Conservation (phyloP, 495 filamentous ascomycete genomes). For the Penicillium riverlandense region DNA sequence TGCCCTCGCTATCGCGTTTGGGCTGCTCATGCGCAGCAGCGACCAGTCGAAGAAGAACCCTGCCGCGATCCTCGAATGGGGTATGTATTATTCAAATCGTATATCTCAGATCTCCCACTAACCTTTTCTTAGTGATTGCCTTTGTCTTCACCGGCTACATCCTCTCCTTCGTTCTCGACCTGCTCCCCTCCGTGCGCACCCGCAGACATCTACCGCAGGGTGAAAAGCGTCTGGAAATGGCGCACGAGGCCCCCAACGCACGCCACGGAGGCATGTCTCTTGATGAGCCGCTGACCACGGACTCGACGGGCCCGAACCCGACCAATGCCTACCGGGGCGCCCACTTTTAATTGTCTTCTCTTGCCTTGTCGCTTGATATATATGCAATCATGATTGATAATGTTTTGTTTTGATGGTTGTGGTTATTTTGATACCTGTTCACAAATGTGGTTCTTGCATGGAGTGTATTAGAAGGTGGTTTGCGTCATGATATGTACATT, state of each 20-base stretch:
- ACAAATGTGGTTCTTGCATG: too few species aligned
- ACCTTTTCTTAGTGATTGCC: conserved; percentile 47
- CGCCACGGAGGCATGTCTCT: conserved; percentile 11
- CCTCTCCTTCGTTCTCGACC: conserved; percentile 80
- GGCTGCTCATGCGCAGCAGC: conserved; percentile 24
- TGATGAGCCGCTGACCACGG: conserved; percentile 32
- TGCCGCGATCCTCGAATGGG: conserved; percentile 66
- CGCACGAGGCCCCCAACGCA: conserved; percentile 1
- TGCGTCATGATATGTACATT: neutral
- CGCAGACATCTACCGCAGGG: conserved; percentile 44
- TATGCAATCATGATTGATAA: neutral
- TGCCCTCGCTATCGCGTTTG: conserved; percentile 61
- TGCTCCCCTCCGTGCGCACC: conserved; percentile 69
- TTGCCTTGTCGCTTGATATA: neutral
- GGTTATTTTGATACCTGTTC: neutral
- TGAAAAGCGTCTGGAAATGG: conserved; percentile 27
- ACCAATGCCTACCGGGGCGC: conserved; percentile 18
- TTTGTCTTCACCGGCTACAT: conserved; percentile 89
- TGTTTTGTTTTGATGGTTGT: neutral
- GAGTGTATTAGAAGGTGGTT: neutral
- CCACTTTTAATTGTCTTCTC: conserved; percentile 9
- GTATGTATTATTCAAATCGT: too few species aligned
- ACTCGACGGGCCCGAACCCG: conserved; percentile 28
- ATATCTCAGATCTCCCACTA: too few species aligned
- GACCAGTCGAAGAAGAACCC: conserved; percentile 38